Evolutionary conservation across 2,329 filamentous ascomycete species (phyloP).

Genomic region (Ophiostoma sp.): DNA sequence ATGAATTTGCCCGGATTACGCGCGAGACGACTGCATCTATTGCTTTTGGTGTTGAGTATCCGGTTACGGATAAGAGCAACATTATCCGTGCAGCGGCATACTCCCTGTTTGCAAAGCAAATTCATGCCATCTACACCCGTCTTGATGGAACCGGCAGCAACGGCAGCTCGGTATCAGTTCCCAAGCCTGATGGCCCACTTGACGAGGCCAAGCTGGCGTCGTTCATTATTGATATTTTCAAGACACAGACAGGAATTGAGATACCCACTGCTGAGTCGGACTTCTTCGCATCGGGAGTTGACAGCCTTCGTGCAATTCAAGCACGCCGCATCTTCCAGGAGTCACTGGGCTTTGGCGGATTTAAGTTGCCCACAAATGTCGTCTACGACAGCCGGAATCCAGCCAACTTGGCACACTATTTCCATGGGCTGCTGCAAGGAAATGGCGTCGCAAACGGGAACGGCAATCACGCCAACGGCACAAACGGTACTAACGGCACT

Average conservation of each 20-base stretch:
- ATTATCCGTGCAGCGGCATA: conserved; percentile 42
- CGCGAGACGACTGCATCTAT: conserved; percentile 39
- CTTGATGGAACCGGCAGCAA: conserved; percentile 15
- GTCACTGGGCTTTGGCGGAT: conserved; percentile 36
- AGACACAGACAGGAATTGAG: conserved; percentile 33
- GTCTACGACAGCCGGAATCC: conserved; percentile 41
- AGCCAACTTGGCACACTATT: conserved; percentile 34
- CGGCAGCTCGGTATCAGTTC: not conserved
- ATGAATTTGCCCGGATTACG: conserved; percentile 42
- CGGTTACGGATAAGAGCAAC: conserved; percentile 43
- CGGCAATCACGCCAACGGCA: not conserved
- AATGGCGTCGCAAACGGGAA: conserved; percentile 26
- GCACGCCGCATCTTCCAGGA: conserved; percentile 39
- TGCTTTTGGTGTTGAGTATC: conserved; percentile 34
- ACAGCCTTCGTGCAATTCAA: conserved; percentile 45
- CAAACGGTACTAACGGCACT: not conserved
- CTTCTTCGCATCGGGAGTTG: conserved; percentile 43
- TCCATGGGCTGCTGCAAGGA: conserved; percentile 29
- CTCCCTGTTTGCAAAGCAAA: conserved; percentile 35
- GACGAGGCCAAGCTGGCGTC: conserved; percentile 33
- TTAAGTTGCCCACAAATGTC: conserved; percentile 36
- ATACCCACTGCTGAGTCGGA: conserved; percentile 35
- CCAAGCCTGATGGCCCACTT: conserved; percentile 20
- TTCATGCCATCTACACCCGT: conserved; percentile 33
- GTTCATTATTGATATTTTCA: conserved; percentile 33